A percentile compares a stretch with the other conserved stretches of the same genome.
These are phyloP conservation scores for Ploettnerulaceae sp. DNA, from an alignment of 2,329 filamentous ascomycete species.

Conservation along the genomic window DNA sequence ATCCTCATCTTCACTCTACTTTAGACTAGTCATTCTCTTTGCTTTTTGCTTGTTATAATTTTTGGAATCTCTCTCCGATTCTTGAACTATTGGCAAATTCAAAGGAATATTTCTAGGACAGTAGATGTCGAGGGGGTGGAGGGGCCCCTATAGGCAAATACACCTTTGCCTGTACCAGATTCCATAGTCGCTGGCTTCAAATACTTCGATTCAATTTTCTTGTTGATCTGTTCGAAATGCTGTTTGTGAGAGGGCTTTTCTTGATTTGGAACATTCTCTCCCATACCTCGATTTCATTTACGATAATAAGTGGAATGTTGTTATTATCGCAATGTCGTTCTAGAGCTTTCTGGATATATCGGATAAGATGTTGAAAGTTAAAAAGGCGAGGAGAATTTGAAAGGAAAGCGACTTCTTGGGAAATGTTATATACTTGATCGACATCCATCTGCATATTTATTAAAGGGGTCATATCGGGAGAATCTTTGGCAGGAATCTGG, in stretches of 20 bases:
- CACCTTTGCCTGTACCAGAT: constrained; percentile 8
- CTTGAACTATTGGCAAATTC: background rate
- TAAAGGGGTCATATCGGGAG: no score
- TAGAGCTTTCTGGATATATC: background rate
- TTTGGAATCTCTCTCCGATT: background rate
- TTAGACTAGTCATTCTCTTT: background rate
- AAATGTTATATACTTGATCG: no score
- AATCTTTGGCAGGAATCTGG: no score
- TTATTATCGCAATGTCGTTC: background rate
- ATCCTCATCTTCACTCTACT: constrained; percentile 9
- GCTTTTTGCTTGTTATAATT: background rate
- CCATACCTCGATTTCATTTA: constrained; percentile 1
- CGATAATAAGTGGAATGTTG: background rate
- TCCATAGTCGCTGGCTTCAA: background rate
- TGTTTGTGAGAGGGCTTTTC: constrained; percentile 9
- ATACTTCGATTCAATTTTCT: constrained; percentile 11
- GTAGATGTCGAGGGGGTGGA: constrained; percentile 6
- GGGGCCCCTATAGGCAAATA: background rate
- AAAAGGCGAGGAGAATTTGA: no score
- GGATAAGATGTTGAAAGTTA: no score
- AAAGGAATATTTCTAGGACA: constrained; percentile 8
- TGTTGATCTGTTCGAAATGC: constrained; percentile 18
- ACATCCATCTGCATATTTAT: no score
- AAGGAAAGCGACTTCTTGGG: no score
- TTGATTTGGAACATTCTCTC: constrained; percentile 2